Evolutionary conservation across 2,329 filamentous ascomycete species (phyloP).

Genomic region (Dichotomopilus funicola): DNA sequence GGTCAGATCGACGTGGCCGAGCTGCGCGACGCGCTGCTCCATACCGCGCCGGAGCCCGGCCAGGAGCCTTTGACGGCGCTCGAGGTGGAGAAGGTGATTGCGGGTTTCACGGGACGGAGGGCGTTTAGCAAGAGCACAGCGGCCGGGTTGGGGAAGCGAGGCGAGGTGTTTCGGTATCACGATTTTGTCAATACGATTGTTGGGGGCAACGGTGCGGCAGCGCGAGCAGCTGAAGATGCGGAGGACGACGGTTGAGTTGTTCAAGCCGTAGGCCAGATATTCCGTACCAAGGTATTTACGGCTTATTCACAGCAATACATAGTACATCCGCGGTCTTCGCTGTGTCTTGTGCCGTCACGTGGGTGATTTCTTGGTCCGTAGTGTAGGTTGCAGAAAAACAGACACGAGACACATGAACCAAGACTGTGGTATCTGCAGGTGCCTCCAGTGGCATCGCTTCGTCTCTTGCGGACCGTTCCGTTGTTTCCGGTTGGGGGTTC

Average conservation of each 20-base stretch:
- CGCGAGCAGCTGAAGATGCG: conserved; percentile 23
- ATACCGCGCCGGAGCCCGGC: conserved; percentile 72
- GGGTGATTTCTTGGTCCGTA: too few relatives aligned
- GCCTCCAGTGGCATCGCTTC: too few relatives aligned
- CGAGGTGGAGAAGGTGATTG: conserved; percentile 83
- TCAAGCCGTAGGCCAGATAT: too few relatives aligned
- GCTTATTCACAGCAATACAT: too few relatives aligned
- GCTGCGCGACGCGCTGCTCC: conserved; percentile 72
- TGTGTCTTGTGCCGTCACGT: too few relatives aligned
- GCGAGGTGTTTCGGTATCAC: conserved; percentile 88
- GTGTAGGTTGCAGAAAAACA: too few relatives aligned
- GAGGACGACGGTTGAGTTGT: conserved; percentile 17
- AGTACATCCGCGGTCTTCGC: too few relatives aligned
- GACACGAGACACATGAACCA: too few relatives aligned
- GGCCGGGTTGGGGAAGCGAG: conserved; percentile 55
- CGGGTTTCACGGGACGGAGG: conserved; percentile 74
- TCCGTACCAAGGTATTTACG: too few relatives aligned
- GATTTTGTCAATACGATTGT: conserved; percentile 76
- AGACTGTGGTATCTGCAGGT: too few relatives aligned
- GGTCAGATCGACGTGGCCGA: conserved; percentile 83
- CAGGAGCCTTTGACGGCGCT: conserved; percentile 56
- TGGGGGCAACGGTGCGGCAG: conserved; percentile 42
- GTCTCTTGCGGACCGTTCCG: too few relatives aligned
- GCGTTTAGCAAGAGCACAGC: conserved; percentile 65
- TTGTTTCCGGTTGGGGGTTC: too few relatives aligned